Conservation (phyloP, 352 stramenopile species). For the Phytophthora melonis region DNA sequence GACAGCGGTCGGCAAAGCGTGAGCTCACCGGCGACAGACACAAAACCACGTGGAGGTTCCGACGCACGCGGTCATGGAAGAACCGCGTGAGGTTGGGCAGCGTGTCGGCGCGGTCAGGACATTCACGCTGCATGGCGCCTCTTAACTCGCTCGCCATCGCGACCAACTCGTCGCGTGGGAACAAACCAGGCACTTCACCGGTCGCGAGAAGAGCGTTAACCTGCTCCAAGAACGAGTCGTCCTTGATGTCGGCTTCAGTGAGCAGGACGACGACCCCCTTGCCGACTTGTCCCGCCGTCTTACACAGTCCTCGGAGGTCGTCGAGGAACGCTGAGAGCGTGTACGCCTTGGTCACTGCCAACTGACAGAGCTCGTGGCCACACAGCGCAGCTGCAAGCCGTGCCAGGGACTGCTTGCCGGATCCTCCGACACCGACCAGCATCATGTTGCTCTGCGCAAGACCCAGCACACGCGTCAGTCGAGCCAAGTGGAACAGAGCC, state of each 20-base stretch:
- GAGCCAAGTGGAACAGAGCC: conserved; percentile 85
- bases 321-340: conserved; percentile 88
- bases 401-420: conserved; percentile 88
- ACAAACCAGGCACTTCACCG: conserved; percentile 88
- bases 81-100: conserved; percentile 85
- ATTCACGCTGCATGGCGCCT: conserved; percentile 69
- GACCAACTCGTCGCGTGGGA: conserved; percentile 89
- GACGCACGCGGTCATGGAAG: conserved; percentile 88
- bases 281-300: conserved; percentile 80
- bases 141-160: conserved; percentile 89
- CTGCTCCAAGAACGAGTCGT: conserved; percentile 91
- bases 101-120: conserved; percentile 74
- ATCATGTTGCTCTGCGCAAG: conserved; percentile 91
- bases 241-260: conserved; percentile 92
- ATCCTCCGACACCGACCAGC: conserved; percentile 92
- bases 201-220: conserved; percentile 88
- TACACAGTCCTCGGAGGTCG: conserved; percentile 87
- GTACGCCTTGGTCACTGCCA: conserved; percentile 91
- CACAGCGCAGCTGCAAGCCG: conserved; percentile 83
- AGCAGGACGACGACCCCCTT: conserved; percentile 88
- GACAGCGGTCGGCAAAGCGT: conserved; percentile 80
- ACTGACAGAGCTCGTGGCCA: conserved; percentile 84
- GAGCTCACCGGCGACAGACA: conserved; percentile 89
- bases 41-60: conserved; percentile 88
- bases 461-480: conserved; percentile 83